Evolutionary conservation across 2,329 filamentous ascomycete genomes (phyloP), one percentile per base, ranked within the genome.

Genomic region (Huntiella savannae): DNA sequence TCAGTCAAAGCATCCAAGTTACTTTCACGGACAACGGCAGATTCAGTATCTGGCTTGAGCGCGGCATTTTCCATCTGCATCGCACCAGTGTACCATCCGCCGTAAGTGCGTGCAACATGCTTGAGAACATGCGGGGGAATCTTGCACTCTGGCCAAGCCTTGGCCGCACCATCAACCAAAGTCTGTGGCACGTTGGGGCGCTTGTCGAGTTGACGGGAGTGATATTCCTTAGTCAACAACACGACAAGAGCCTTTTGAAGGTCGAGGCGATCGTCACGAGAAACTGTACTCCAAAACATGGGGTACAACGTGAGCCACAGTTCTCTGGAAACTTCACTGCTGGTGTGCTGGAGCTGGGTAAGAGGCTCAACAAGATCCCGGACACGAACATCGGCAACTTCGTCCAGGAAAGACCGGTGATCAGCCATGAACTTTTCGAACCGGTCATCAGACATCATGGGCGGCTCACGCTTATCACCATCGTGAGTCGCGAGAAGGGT

Each of bases 111-210:
- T 15, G 86, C 88, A 47, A 92, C 73, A 55, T 87, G 96, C 58
- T 98, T 98, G 64, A 98, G 77, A 34, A 96, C 85, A 57, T 98
- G 91, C 0, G 91, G 85, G 5, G 91, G 91, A 43, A 98, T 77
- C 62, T 91, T 93, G 63, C 91, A 92, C 16, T 83, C 74, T 0
- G 91, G 88, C 63, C 73, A 82, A 2, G 87, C 79, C 55, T 80
- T 82, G 11, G 87, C 83, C 33, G 84, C 81, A 36, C 85, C 91
- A 55, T 93, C 83, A 4, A 98, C 71, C 49, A 99, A 70, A 5
- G 87, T 91, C 56, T 95, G 84, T 2, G 98, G 79, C 33, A 95
- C 92, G 56, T 98, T 98, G 2, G 91, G 92, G 40, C 92, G 75
- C 63, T 85, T 87, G 60, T 96, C 91, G 47, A 96, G 79, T 58